A percentile compares a stretch with the other conserved stretches of the same genome.
Evolutionary conservation across 2,329 filamentous ascomycete genomes (phyloP).

Genomic region (Sporothrix brunneoviolacea): DNA sequence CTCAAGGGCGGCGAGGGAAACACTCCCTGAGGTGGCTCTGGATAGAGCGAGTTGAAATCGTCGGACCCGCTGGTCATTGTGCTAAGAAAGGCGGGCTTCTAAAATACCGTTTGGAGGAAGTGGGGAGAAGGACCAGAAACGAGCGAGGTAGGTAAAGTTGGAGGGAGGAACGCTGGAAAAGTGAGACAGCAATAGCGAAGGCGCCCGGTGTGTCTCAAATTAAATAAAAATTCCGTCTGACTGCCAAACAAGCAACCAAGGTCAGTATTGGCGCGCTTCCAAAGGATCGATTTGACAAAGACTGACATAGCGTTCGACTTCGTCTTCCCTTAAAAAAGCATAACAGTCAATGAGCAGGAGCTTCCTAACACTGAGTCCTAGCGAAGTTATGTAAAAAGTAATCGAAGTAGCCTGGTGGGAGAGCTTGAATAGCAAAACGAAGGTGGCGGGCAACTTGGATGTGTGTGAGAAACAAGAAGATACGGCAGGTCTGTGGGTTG

Average conservation of each 20-base stretch:
- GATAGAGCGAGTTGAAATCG: conserved; percentile 20
- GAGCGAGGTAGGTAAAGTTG: background rate
- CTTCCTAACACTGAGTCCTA: too few species aligned
- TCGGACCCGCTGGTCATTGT: conserved; percentile 18
- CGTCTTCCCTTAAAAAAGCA: too few species aligned
- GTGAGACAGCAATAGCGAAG: conserved; percentile 1
- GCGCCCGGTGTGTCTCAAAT: conserved; percentile 6
- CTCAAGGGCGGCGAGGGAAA: conserved; percentile 16
- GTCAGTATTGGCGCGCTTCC: background rate
- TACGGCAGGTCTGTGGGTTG: background rate
- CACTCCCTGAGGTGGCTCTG: conserved; percentile 18
- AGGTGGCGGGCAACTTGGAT: conserved; percentile 4
- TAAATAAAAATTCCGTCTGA: background rate
- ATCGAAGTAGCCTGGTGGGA: background rate
- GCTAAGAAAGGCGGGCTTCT: background rate
- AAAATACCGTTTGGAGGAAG: background rate
- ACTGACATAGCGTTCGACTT: too few species aligned
- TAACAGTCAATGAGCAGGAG: too few species aligned
- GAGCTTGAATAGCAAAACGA: background rate
- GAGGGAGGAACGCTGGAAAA: background rate
- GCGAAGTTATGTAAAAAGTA: background rate
- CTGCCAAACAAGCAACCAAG: too few species aligned
- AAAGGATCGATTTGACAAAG: too few species aligned
- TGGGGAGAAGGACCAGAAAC: background rate
- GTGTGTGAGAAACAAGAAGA: conserved; percentile 5